Evolutionary conservation across 208 protist genomes (phyloP).

Genomic region (Blechomonas ayalai): DNA sequence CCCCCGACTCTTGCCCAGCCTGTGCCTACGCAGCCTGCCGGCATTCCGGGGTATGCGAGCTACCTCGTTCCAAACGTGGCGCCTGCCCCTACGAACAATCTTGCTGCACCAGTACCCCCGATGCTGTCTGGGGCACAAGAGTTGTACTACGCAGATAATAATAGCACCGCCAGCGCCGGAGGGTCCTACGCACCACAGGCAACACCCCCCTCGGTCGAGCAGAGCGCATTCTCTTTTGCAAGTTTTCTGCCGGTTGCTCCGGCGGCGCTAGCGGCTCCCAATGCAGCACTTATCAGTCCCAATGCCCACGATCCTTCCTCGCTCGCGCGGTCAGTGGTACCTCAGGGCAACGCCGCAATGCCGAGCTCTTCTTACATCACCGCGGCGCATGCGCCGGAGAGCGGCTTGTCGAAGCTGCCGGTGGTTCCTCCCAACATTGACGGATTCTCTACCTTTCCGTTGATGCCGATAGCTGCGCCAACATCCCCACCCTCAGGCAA

Average conservation of each 20-base stretch:
- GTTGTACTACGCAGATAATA: background rate
- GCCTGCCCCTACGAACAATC: conserved; percentile 1
- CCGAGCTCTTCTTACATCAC: conserved; percentile 15
- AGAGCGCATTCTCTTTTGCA: background rate
- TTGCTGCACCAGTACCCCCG: conserved; percentile 5
- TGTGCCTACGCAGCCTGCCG: background rate
- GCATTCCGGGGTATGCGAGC: conserved; percentile 9
- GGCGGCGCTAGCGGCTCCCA: too few relatives aligned
- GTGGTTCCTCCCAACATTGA: conserved; percentile 21
- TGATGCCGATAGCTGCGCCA: conserved; percentile 2
- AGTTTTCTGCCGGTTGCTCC: background rate
- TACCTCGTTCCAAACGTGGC: conserved; percentile 16
- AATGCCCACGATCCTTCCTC: too few relatives aligned
- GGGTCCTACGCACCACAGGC: too few relatives aligned
- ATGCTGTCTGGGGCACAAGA: conserved; percentile 5
- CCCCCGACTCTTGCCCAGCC: conserved; percentile 11
- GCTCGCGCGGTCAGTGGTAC: conserved; percentile 1
- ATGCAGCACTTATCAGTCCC: too few relatives aligned
- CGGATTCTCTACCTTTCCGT: conserved; percentile 7
- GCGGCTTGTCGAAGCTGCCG: conserved; percentile 22
- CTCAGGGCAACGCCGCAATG: too few relatives aligned
- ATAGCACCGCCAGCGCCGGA: background rate
- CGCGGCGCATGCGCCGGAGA: conserved; percentile 11
- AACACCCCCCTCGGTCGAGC: too few relatives aligned
- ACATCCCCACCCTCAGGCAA: conserved; percentile 1